Evolutionary conservation across 345 rosid species (phyloP), one percentile per base, ranked within the genome.

Genomic region (Eucalyptus tenuipes): DNA sequence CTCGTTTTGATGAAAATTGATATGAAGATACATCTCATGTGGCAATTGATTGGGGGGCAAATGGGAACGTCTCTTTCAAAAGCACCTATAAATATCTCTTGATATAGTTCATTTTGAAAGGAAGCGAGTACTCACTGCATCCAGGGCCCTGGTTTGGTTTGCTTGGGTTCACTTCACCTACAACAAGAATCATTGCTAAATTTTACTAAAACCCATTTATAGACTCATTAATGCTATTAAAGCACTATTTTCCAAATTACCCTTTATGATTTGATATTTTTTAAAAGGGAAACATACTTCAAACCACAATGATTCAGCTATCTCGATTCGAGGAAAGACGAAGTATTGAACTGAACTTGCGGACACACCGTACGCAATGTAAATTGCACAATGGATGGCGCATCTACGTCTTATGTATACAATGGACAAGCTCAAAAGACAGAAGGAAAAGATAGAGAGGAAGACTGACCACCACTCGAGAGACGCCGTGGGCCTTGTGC

Each of bases 201-300:
- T n/a, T 64, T 61, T n/a, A n/a, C 10, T n/a, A 1, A n/a, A 14
- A 7, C 8, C 9, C 18, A 0, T 64, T 14, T 9, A 7, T 9
- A n/a, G 10, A 14, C 37, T 64, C 40, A 13, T 64, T 31, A 42
- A 42, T 42, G 44, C 44, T 14, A 64, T n/a, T 13, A 29, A 13
- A 64, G 75, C 2, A 1, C 3, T 13, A 57, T 57, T 10, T 10
- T 24, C 29, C n/a, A 57, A 24, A 57, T 24, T 25, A 57, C n/a
- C n/a, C 64, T 57, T 57, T 5, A 5, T 5, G n/a, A 57, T 57
- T 57, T 25, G 29, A 57, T 10, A 10, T 5, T 57, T 57, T 5
- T 1, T 2, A 25, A 57, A 57, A 5, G 64, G 14, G 6, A 10
- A 25, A 57, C 29, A 57, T 10, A 57, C 64, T 10, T 25, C n/a